A percentile compares a stretch with the other conserved stretches of the same genome.
Evolutionary conservation across 768 basidiomycete genomes (phyloP).

Genomic region (Suillus subluteus): DNA sequence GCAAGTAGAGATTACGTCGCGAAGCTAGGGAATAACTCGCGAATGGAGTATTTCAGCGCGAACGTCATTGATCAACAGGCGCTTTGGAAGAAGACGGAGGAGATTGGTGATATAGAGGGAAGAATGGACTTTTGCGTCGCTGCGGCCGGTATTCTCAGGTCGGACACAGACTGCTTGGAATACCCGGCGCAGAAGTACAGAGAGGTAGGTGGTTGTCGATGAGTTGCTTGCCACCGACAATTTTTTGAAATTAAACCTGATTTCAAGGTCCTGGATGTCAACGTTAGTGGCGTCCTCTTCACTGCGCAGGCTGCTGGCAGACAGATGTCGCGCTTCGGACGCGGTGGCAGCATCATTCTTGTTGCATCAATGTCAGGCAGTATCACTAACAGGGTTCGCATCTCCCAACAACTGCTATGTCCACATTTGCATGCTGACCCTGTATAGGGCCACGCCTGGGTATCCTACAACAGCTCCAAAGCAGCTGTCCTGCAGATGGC

Average conservation of each 20-base stretch:
- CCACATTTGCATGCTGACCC: conserved; percentile 11
- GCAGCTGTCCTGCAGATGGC: conserved; percentile 80
- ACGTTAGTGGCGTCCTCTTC: conserved; percentile 63
- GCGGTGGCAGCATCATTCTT: conserved; percentile 57
- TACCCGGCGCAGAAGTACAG: conserved; percentile 68
- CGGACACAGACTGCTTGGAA: conserved; percentile 62
- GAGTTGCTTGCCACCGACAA: neutral
- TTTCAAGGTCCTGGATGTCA: conserved; percentile 65
- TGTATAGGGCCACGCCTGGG: conserved; percentile 70
- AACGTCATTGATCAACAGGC: conserved; percentile 67
- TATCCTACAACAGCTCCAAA: conserved; percentile 79
- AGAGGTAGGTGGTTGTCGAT: conserved; percentile 44
- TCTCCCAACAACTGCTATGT: neutral
- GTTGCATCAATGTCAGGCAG: conserved; percentile 66
- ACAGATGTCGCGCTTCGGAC: conserved; percentile 55
- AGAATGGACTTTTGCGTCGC: conserved; percentile 78
- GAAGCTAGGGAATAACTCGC: conserved; percentile 43
- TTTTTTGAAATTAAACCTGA: conserved; percentile 1
- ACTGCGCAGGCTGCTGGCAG: conserved; percentile 64
- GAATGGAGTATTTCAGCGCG: conserved; percentile 63
- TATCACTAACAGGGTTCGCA: conserved; percentile 68
- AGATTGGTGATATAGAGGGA: conserved; percentile 67
- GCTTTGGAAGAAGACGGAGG: conserved; percentile 59
- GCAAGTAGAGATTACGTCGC: conserved; percentile 56
- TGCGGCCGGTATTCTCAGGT: conserved; percentile 72